Evolutionary conservation across 2,329 filamentous ascomycete genomes (phyloP).

Genomic region (Pleomassaria siparia): DNA sequence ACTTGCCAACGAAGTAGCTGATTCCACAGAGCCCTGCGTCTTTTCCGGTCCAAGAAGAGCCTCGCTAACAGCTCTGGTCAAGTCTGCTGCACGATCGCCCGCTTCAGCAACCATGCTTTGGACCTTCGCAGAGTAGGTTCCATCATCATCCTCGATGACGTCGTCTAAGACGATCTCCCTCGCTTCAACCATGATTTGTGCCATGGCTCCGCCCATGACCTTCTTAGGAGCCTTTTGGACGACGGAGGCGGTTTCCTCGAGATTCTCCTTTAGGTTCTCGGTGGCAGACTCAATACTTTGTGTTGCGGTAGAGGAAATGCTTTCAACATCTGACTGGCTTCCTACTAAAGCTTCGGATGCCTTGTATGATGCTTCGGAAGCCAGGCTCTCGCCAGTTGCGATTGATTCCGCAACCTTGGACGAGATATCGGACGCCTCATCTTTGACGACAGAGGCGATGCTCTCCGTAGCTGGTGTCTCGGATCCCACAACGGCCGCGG

Average conservation of each 20-base stretch:
- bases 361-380: conserved; percentile 26
- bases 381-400: conserved; percentile 17
- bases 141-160: conserved; percentile 47
- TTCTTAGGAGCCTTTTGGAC: conserved; percentile 46
- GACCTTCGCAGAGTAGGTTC: conserved; percentile 53
- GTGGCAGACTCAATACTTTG: conserved; percentile 23
- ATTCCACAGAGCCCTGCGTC: conserved; percentile 52
- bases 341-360: conserved; percentile 25
- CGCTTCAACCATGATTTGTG: conserved; percentile 52
- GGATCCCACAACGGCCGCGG: conserved; percentile 32
- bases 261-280: conserved; percentile 19
- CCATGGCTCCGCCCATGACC: conserved; percentile 58
- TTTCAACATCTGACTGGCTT: conserved; percentile 14
- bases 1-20: conserved; percentile 55
- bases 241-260: conserved; percentile 22
- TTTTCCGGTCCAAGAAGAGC: conserved; percentile 52
- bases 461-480: conserved; percentile 13
- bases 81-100: conserved; percentile 54
- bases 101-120: conserved; percentile 55
- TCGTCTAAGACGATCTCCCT: conserved; percentile 53
- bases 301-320: conserved; percentile 17
- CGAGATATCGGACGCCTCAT: conserved; percentile 37
- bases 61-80: conserved; percentile 59
- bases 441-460: conserved; percentile 36
- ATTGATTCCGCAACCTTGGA: conserved; percentile 34